phyloP scores from a whole-genome alignment of 202 grass and related monocot genomes.

The Alloteropsis angusta region DNA sequence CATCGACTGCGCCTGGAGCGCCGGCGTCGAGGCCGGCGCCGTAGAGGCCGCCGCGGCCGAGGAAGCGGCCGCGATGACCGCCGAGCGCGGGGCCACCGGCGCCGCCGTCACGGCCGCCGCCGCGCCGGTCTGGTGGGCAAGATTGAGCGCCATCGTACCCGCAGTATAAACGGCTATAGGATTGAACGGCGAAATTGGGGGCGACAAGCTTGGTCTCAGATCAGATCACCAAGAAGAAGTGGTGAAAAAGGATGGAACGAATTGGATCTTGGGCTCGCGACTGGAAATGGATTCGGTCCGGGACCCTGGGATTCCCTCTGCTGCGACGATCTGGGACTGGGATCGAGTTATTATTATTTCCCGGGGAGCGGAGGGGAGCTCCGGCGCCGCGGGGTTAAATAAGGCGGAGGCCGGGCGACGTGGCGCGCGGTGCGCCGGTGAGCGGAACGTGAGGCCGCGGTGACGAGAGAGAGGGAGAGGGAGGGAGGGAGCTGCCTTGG shows the following conservation, averaged over 20 bases:
- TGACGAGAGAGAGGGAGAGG: not conserved
- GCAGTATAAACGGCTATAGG: not conserved
- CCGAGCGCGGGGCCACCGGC: not conserved
- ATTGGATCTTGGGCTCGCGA: slow-evolving; percentile 4
- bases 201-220: too few species aligned
- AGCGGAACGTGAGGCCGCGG: slow-evolving; percentile 1
- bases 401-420: not conserved
- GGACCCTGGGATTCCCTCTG: slow-evolving; percentile 9
- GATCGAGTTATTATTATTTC: not conserved
- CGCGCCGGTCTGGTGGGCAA: slow-evolving; percentile 48
- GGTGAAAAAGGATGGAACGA: not conserved
- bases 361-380: not conserved
- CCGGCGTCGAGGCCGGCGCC: not conserved
- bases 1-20: slow-evolving; percentile 34
- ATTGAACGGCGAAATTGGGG: not conserved
- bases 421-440: slow-evolving; percentile 32
- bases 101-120: not conserved
- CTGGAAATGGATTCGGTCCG: slow-evolving; percentile 19
- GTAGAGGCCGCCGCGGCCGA: not conserved
- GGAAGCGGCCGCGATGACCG: not conserved
- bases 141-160: slow-evolving; percentile 58
- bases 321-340: slow-evolving; percentile 2
- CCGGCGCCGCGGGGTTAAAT: slow-evolving; percentile 13
- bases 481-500: too few species aligned
- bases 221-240: not conserved